Base-by-base conservation (phyloP, 2,329 filamentous ascomycete genomes). In the Neoarthrinium moseri region DNA sequence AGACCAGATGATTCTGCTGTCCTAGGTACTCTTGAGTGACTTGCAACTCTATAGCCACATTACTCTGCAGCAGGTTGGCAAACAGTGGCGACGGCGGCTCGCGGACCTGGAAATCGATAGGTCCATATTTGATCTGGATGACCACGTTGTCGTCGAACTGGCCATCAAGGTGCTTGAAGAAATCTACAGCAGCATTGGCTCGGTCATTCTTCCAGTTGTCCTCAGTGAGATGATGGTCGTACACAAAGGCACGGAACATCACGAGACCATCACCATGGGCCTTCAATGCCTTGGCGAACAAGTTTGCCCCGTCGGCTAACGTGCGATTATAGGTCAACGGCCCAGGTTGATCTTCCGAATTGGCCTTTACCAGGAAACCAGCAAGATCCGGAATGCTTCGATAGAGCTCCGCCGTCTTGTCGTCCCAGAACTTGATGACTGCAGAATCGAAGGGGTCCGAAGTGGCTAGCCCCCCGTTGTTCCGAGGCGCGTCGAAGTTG, bases 221-320 rank as follows among this genome's bases (percentile, higher is more conserved):
- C 56, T 82, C 70, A 50, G 79, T 73, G 49, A 84, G 64, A 34
- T 56, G 57, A 43, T 75, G 67, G 55, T 88, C 74, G 59, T 89
- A 88, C 1, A 89, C 84, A 53, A 89, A 89, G 1, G 85, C 84
- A 2, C 86, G 77, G 67, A 85, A 89, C 77, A 89, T 80, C 43
- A 87, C 71, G 24, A 85, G 69, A 12, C 83, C 83, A 13, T 46
- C 36, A 4, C 78, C 78, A 48, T 86, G 66, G 0, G 75, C 78
- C 48, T 80, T 59, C 4, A 84, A 57, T 0, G 80, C 74, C 29
- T 67, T 69, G 2, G 84, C 84, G 53, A 89, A 88, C 46, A 89
- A 65, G 54, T 87, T 87, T 4, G 83, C 84, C 2, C 82, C 84
- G 22, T 87, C 72, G 2, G 84, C 74, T 1, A 89, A 71, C 0